Evolutionary conservation across 176 grass and related monocot genomes (phyloP), one percentile per base, ranked within the genome.

Genomic region (Juncus effusus): DNA sequence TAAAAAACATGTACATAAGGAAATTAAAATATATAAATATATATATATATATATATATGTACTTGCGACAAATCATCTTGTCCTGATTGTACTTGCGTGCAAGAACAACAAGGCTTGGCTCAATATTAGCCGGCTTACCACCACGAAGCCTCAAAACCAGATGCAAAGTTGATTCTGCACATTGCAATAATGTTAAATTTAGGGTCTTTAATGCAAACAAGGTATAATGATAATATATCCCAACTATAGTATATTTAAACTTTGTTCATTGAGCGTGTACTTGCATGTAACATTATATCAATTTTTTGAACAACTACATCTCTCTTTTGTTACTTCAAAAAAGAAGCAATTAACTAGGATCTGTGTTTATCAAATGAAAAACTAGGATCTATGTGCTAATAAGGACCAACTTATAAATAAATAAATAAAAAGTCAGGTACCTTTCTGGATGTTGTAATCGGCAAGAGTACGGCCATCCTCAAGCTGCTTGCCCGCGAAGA

Each of bases 391-490:
- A 28, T 28, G 19, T 28, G 19, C 19, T 28, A 28, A 28, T 28
- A 28, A n/a, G 49, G 36, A 3, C 11, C 55, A 14, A 54, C 37
- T 40, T 56, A 15, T 55, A 55, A 19, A 55, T 28, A 28, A 28
- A 28, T 28, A 28, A 28, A 8, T 38, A 15, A 10, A 1, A 67
- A 38, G 39, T 11, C 36, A 11, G 4, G n/a, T 68, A 80, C 68
- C 77, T 75, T 95, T 95, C 54, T 95, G 86, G 75, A 95, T 90
- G 86, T 95, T 95, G 67, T 95, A 95, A 54, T 95, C 86, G 0
- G 83, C 86, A 36, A 95, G 78, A 13, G 90, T 95, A 38, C 80
- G 59, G 16, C 83, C 86, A 55, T 95, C 90, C 39, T 90, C 80
- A 90, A 90, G 80, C 19, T 28, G 19, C 19, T 28, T 28, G 19